A percentile compares a stretch with the other conserved stretches of the same genome.
phyloP scores from a whole-genome alignment of 163 green algal species.

The Chlamydomonas reinhardtii region DNA sequence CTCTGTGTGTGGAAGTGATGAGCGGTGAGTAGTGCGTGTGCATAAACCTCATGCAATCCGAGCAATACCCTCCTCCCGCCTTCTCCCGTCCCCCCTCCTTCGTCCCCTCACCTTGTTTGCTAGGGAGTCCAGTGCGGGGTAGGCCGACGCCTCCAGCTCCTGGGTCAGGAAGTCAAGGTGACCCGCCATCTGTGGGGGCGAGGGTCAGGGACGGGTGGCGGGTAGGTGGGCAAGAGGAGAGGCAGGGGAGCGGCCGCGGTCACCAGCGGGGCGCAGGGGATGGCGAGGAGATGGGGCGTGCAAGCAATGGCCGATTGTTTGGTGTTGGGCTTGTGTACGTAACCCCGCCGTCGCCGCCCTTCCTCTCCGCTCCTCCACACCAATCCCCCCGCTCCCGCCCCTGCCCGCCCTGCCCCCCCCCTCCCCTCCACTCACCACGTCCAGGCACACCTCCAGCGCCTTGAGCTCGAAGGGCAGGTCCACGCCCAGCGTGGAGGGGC shows the following conservation, averaged over 20 bases:
- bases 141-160: constrained; percentile 84
- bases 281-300: no score
- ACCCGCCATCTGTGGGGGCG: constrained; percentile 41
- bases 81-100: not conserved
- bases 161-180: constrained; percentile 71
- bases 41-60: no score
- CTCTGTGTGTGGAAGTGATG: no score
- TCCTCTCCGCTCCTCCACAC: no score
- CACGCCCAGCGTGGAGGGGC: constrained; percentile 23
- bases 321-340: no score
- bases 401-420: not conserved
- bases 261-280: not conserved
- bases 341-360: no score
- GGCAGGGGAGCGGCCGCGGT: no score
- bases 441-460: constrained; percentile 89
- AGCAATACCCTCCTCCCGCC: not conserved
- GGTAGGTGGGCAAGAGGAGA: not conserved
- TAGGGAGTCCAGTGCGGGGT: constrained; percentile 86
- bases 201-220: not conserved
- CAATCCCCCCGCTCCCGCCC: not conserved
- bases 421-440: constrained; percentile 51
- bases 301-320: no score
- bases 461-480: constrained; percentile 44
- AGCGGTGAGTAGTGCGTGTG: no score
- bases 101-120: constrained; percentile 65